Evolutionary conservation across 1,139 yeast genomes (phyloP), one percentile per base, ranked within the genome.

Genomic region (Suhomyces bribrorum): DNA sequence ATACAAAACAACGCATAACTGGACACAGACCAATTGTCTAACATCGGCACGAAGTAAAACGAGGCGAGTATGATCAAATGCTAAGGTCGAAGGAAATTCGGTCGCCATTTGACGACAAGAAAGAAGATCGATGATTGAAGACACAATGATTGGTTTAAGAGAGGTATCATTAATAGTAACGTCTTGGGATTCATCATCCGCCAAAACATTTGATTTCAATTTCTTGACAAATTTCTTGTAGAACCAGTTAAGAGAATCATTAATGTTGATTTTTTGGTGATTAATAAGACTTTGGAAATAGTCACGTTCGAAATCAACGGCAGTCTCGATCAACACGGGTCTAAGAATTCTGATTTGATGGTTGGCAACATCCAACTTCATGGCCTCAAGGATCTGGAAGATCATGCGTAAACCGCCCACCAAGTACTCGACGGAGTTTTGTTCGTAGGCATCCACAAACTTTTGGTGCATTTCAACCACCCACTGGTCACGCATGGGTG

Each of bases 311-410:
- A 90, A 87, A 49, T 86, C 92, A n/a, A 86, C 84, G 2, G 96
- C 95, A 22, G 95, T 86, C 53, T 88, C 92, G 45, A 89, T 80
- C 35, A 90, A 70, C 11, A 86, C 84, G 2, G 96, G 95, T 53
- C 96, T 76, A 41, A 89, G 69, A 18, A 88, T 80, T 51, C 96
- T 75, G 41, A 90, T 87, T 62, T 89, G 97, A 60, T 90, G 96
- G 62, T 90, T 90, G 14, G 97, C 96, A 39, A 89, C 95, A 56
- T 90, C 97, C 49, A 90, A 72, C 61, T 90, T 90, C 96, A 90
- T 89, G n/a, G 95, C 94, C 60, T 89, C 97, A 49, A 90, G 69
- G 43, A 90, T 86, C 47, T 86, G 86, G 59, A 90, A 88, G 14
- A 87, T 76, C 66, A 83, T 76, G 44, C 92, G 75, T 39, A 90